Evolutionary conservation across 2,329 filamentous ascomycete genomes (phyloP), one percentile per base, ranked within the genome.

Genomic region (Colletotrichum coccodes): DNA sequence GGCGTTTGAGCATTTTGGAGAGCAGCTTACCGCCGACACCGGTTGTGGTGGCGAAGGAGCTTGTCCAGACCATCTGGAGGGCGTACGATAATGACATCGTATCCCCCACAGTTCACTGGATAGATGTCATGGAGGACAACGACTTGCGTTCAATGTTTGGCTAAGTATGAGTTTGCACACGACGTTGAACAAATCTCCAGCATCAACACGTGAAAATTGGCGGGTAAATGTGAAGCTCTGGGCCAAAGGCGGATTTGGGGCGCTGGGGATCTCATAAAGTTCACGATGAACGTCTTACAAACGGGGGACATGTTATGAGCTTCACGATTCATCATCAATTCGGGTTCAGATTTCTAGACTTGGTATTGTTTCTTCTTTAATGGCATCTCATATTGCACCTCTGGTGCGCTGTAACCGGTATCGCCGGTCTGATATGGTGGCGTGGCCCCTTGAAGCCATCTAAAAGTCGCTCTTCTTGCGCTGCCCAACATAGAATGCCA

Each of bases 401-500:
- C 1, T 53, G 18, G 3, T 46, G 28, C 46, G 6, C 16, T 18
- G 6, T 8, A 2, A 1, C 9, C 7, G 4, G 6, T 28, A 3
- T 26, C n/a, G 0, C 6, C 53, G 12, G 12, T 47, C 8, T 2
- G 11, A 21, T 14, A 2, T 18, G 2, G 0, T 7, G 3, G 3
- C 34, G 4, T 16, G 6, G 6, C n/a, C 4, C 1, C 5, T 4
- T 6, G 6, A 16, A 8, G 1, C 36, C 7, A 12, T 54, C 69
- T 67, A 79, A 47, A 78, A 71, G 49, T 74, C 74, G 23, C 71
- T 76, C 46, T 78, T 74, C 70, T 80, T 79, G 54, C 81, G 75
- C 72, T 82, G 81, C 1, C 84, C 83, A 30, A 76, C 76, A 75
- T 83, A 92, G 72, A 91, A 91, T 1, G 85, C 90, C 73, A 91